These are phyloP conservation scores for Thamnidium elegans DNA, from an alignment of 192 early-diverging fungal species.

Conservation along the genomic window DNA sequence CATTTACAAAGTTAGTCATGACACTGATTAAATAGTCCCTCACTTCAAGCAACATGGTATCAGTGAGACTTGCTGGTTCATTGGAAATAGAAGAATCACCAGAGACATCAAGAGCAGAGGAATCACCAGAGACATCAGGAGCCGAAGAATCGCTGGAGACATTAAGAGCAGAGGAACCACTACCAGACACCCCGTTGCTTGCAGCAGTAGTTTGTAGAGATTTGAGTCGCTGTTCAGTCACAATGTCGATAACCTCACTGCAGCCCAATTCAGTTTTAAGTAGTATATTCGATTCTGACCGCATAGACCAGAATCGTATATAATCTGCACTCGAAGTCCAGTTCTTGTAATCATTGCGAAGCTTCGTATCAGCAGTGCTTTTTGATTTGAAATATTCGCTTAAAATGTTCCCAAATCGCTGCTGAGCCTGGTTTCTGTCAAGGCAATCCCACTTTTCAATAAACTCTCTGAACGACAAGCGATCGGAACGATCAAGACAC, in stretches of 20 bases:
- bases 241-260: constrained; percentile 18
- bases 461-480: constrained; percentile 19
- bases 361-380: neutral
- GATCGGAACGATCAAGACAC: constrained; percentile 17
- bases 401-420: constrained; percentile 15
- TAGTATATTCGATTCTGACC: neutral
- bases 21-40: constrained; percentile 12
- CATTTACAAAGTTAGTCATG: constrained; percentile 1
- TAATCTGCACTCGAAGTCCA: constrained; percentile 15
- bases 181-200: neutral
- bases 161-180: neutral
- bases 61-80: constrained; percentile 2
- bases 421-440: constrained; percentile 19
- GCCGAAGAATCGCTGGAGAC: constrained; percentile 3
- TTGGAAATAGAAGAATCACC: constrained; percentile 2
- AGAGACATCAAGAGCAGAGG: constrained; percentile 4
- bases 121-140: too few species aligned
- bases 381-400: constrained; percentile 16
- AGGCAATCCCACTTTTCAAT: constrained; percentile 21
- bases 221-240: constrained; percentile 18
- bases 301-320: constrained; percentile 16
- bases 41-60: constrained; percentile 5
- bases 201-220: constrained; percentile 18
- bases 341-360: constrained; percentile 13
- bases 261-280: constrained; percentile 6